These are phyloP conservation scores for Apiotrichum gamsii DNA, from an alignment of 1,284 basidiomycete species.

Conservation along the genomic window DNA sequence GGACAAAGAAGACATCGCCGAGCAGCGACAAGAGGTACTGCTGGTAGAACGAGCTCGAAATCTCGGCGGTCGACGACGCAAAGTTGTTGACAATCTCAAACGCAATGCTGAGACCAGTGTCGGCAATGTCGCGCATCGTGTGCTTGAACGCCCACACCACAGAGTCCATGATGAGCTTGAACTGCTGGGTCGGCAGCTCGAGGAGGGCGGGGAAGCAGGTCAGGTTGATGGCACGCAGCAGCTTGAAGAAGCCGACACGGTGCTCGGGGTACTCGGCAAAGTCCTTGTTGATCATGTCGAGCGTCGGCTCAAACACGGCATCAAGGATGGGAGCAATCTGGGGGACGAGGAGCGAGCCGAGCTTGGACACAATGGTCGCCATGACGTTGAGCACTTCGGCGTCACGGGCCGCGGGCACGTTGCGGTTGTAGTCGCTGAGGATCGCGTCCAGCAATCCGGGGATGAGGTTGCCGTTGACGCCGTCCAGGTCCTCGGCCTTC, in stretches of 20 bases:
- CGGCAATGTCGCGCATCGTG: slow-evolving; percentile 98
- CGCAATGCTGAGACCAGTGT: slow-evolving; percentile 87
- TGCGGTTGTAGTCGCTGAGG: slow-evolving; percentile 91
- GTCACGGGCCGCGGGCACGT: slow-evolving; percentile 88
- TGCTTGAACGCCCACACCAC: slow-evolving; percentile 99
- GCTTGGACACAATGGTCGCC: slow-evolving; percentile 85
- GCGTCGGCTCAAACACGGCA: slow-evolving; percentile 93
- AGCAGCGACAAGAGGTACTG: slow-evolving; percentile 89
- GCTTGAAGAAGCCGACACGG: slow-evolving; percentile 93
- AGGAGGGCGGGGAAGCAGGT: slow-evolving; percentile 94
- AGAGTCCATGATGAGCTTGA: slow-evolving; percentile 97
- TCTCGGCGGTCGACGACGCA: slow-evolving; percentile 67
- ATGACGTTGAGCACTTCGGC: slow-evolving; percentile 98
- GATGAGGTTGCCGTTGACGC: slow-evolving; percentile 85
- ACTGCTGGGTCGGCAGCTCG: slow-evolving; percentile 79
- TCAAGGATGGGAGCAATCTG: slow-evolving; percentile 96
- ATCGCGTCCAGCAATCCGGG: slow-evolving; percentile 95
- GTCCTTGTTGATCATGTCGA: slow-evolving; percentile 99
- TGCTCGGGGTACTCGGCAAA: slow-evolving; percentile 98
- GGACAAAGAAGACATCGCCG: slow-evolving; percentile 94
- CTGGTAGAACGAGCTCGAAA: slow-evolving; percentile 78
- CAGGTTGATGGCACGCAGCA: slow-evolving; percentile 85
- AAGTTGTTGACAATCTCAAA: slow-evolving; percentile 96
- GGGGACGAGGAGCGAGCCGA: slow-evolving; percentile 79
- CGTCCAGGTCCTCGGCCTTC: slow-evolving; percentile 91